Evolutionary conservation across 2,329 filamentous ascomycete genomes (phyloP), one percentile per base, ranked within the genome.

Genomic region (Fusarium guadeloupense): DNA sequence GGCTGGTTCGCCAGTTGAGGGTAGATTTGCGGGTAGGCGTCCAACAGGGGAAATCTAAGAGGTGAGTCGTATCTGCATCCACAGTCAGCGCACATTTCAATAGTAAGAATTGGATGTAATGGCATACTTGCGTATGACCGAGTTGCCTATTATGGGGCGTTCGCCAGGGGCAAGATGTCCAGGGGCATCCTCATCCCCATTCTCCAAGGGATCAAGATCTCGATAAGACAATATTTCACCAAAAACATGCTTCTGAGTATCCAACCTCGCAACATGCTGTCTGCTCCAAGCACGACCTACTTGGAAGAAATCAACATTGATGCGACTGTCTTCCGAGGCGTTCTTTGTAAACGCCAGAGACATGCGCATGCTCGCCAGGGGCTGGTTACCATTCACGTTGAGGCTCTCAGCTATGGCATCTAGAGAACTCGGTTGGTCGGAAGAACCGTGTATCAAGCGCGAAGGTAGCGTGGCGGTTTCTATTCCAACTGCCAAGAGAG

Each of bases 11-110:
- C 66, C 3, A 73, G 72, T 45, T 81, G 76, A 16, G 81, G 72
- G 74, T 93, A 92, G 48, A 97, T 89, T 25, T 80, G 78, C 1
- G 95, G 95, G 71, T 91, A 97, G 73, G 92, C 96, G 71, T 95
- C 88, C 28, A 96, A 82, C 23, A 93, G 71, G 2, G 94, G 93
- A 70, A 93, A 95, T 2, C 83, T 78, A 8, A 94, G 80, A 3
- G 76, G 39, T 9, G 81, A 78, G 52, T 81, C 76, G 68, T 85
- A 87, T 25, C 74, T 76, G 20, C n/a, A 38, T 25, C 10, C 2
- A n/a, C 17, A 16, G 23, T 64, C 4, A 47, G 49, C 23, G 21
- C 10, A n/a, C 17, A 3, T 7, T 26, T 23, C 5, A 16, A 10
- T 9, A 10, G 9, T 6, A 6, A 20, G 3, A 31, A 9, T 9